A percentile compares a stretch with the other conserved stretches of the same genome.
Conservation (phyloP, 768 basidiomycete genomes). For the Rhizopogon vesiculosus region DNA sequence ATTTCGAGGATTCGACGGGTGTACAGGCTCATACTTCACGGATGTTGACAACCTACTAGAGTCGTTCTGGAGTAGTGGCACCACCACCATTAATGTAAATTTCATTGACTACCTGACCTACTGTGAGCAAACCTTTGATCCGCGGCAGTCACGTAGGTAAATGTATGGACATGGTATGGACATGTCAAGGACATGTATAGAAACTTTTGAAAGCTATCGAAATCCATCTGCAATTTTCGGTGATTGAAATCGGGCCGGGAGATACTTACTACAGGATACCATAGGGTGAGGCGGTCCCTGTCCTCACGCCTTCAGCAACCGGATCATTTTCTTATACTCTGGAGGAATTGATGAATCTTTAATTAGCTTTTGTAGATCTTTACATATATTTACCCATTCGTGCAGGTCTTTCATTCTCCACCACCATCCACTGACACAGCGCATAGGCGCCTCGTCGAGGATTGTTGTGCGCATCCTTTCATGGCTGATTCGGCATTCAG, state of each 20-base stretch:
- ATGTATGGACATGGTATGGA: no score
- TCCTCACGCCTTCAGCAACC: neutral
- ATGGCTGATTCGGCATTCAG: neutral
- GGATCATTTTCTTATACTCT: neutral
- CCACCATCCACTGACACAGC: neutral
- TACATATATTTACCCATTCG: neutral
- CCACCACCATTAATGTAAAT: neutral
- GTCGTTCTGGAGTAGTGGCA: neutral
- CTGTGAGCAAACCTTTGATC: no score
- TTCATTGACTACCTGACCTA: no score
- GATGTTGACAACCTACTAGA: no score
- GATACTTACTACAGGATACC: neutral
- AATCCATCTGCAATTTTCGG: neutral
- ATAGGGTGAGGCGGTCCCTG: neutral
- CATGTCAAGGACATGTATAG: no score
- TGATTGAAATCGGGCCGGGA: no score
- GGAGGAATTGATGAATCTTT: conserved; percentile 4
- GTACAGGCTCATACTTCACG: no score
- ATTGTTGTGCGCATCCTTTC: neutral
- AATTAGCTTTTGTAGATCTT: conserved; percentile 5
- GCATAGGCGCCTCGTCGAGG: neutral
- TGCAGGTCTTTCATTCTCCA: neutral
- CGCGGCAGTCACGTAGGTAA: no score
- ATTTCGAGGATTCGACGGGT: no score
- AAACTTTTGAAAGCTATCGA: no score